phyloP scores from a whole-genome alignment of 1,139 yeast species.

The Wickerhamomyces sp. region DNA sequence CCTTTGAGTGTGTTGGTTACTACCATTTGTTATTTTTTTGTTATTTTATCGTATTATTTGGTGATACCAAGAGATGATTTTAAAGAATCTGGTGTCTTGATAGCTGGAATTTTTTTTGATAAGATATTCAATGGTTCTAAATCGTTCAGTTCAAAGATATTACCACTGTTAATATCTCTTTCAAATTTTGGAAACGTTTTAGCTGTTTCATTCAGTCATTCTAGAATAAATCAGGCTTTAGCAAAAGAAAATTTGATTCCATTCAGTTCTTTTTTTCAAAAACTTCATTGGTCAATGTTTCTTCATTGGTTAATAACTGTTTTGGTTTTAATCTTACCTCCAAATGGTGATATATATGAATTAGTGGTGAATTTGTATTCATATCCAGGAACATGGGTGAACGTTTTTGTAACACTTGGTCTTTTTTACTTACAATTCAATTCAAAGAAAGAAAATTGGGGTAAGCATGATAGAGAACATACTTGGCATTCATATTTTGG shows the following conservation, averaged over 20 bases:
- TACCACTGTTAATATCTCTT: conserved; percentile 42
- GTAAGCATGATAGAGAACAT: conserved; percentile 20
- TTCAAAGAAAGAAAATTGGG: conserved; percentile 31
- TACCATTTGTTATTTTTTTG: conserved; percentile 39
- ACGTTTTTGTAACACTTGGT: conserved; percentile 37
- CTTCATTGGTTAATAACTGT: conserved; percentile 48
- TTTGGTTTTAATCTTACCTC: conserved; percentile 39
- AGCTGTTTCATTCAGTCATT: conserved; percentile 47
- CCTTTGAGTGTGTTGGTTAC: conserved; percentile 42
- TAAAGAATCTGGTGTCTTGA: conserved; percentile 42
- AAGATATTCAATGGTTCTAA: conserved; percentile 39
- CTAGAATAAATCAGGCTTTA: conserved; percentile 45
- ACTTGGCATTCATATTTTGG: conserved; percentile 20
- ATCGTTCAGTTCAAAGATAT: conserved; percentile 35
- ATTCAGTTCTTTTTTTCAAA: conserved; percentile 33
- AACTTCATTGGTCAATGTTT: conserved; percentile 25
- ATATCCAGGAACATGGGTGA: conserved; percentile 50
- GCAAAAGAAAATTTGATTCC: conserved; percentile 43
- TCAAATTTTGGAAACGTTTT: conserved; percentile 48
- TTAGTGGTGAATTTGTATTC: conserved; percentile 44
- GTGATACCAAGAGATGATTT: conserved; percentile 45
- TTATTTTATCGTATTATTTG: conserved; percentile 39
- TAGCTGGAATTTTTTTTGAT: conserved; percentile 46
- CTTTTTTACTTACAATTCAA: conserved; percentile 36
- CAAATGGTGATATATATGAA: conserved; percentile 43